Evolutionary conservation across 1,139 yeast genomes (phyloP).

Genomic region (Kurtzmaniella quercitrusa): DNA sequence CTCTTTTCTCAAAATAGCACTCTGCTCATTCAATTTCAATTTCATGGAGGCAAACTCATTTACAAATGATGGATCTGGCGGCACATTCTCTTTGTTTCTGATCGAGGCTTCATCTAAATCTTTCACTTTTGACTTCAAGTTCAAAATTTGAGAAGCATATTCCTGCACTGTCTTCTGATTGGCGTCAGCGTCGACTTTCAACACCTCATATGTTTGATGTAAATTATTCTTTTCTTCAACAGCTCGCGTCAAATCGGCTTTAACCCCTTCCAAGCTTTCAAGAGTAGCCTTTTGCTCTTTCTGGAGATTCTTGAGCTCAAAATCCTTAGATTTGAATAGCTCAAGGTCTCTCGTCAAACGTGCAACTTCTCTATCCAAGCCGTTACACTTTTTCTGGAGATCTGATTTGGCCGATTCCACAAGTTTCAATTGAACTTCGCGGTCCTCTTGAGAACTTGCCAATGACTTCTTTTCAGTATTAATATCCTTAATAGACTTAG

Average conservation of each 20-base stretch:
- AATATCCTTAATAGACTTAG: background rate
- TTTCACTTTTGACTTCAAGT: conserved; percentile 21
- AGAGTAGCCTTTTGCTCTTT: conserved; percentile 8
- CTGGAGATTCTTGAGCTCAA: conserved; percentile 11
- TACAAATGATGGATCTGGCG: conserved; percentile 29
- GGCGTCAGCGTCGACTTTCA: conserved; percentile 37
- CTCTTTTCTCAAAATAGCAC: conserved; percentile 48
- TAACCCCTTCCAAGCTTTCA: conserved; percentile 8
- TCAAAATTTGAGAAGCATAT: conserved; percentile 23
- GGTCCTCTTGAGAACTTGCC: background rate
- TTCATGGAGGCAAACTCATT: conserved; percentile 49
- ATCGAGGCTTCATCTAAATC: conserved; percentile 17
- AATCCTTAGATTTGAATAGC: conserved; percentile 5
- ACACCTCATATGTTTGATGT: conserved; percentile 14
- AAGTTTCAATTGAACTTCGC: background rate
- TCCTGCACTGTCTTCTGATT: conserved; percentile 21
- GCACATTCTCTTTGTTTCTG: conserved; percentile 38
- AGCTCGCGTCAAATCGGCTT: conserved; percentile 7
- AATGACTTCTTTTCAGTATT: conserved; percentile 2
- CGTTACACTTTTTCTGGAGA: background rate
- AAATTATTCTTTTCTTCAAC: conserved; percentile 13
- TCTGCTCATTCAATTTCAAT: conserved; percentile 49
- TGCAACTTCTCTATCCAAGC: conserved; percentile 6
- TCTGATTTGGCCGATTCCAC: background rate
- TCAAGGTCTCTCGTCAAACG: conserved; percentile 7